A percentile compares a stretch with the other conserved stretches of the same genome.
phyloP scores from a whole-genome alignment of 208 protist genomes.

The Perkinsela sp. region DNA sequence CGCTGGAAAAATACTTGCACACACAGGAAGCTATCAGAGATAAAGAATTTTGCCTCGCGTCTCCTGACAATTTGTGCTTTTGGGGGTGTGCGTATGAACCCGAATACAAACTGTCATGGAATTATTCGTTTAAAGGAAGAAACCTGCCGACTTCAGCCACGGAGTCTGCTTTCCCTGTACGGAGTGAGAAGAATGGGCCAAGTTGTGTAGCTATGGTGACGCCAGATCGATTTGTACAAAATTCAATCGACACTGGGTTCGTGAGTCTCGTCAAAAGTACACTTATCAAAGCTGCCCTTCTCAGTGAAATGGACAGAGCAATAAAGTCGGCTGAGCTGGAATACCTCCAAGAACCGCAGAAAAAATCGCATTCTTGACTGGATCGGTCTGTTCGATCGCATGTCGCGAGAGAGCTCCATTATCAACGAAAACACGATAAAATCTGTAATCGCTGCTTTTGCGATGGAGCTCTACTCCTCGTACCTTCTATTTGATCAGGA shows the following conservation, averaged over 20 bases:
- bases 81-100: neutral
- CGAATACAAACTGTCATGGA: neutral
- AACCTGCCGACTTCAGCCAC: neutral
- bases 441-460: too few relatives aligned
- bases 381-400: too few relatives aligned
- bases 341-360: slow-evolving; percentile 1
- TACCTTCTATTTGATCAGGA: too few relatives aligned
- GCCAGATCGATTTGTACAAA: neutral
- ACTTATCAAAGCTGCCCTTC: neutral
- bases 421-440: too few relatives aligned
- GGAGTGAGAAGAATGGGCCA: neutral
- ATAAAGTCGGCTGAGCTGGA: neutral
- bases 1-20: neutral
- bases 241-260: neutral
- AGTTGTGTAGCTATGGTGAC: neutral
- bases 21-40: neutral
- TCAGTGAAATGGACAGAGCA: neutral
- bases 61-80: neutral
- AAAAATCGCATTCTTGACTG: slow-evolving; percentile 3
- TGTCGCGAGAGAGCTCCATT: too few relatives aligned
- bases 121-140: neutral
- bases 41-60: neutral
- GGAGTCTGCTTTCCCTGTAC: neutral
- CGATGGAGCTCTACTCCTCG: too few relatives aligned
- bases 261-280: neutral